Conservation (phyloP, 75 land plant species). For the Cupressus sempervirens region DNA sequence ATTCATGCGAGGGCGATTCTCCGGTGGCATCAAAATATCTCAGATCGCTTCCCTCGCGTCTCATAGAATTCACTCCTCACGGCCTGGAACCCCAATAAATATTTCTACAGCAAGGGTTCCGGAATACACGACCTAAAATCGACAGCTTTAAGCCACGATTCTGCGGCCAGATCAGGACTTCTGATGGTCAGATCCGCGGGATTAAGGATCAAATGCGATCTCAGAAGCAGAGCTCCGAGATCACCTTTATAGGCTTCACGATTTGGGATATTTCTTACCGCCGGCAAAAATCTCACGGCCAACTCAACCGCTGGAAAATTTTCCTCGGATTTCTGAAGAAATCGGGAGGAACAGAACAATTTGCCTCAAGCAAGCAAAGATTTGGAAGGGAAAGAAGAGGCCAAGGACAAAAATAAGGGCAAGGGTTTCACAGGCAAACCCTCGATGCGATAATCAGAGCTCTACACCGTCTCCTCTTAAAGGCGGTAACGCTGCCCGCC, state of each 20-base stretch:
- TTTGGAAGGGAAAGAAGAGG: not conserved
- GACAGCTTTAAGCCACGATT: not conserved
- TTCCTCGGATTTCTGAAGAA: not conserved
- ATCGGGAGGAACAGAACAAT: not conserved
- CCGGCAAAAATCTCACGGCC: not conserved
- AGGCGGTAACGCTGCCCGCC: slow-evolving; percentile 17
- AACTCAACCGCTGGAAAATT: not conserved
- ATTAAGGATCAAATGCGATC: not conserved
- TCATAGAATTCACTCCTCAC: not conserved
- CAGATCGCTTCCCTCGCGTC: not conserved
- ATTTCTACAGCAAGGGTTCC: not conserved
- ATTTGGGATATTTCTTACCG: not conserved
- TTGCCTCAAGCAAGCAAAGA: not conserved
- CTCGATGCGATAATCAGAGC: not conserved
- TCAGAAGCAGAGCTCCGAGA: not conserved
- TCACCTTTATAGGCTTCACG: not conserved
- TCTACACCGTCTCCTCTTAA: slow-evolving; percentile 11
- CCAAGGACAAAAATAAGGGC: not conserved
- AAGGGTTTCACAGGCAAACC: slow-evolving; percentile 10
- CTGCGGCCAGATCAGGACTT: not conserved
- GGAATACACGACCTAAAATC: not conserved
- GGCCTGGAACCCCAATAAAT: not conserved
- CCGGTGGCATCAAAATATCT: not conserved
- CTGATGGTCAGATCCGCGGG: not conserved
- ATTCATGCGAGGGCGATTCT: slow-evolving; percentile 10